Percentiles rank a stretch among this genome's conserved stretches.
phyloP scores from a whole-genome alignment of 2,329 filamentous ascomycete genomes.

The Cladorrhinum sp. region DNA sequence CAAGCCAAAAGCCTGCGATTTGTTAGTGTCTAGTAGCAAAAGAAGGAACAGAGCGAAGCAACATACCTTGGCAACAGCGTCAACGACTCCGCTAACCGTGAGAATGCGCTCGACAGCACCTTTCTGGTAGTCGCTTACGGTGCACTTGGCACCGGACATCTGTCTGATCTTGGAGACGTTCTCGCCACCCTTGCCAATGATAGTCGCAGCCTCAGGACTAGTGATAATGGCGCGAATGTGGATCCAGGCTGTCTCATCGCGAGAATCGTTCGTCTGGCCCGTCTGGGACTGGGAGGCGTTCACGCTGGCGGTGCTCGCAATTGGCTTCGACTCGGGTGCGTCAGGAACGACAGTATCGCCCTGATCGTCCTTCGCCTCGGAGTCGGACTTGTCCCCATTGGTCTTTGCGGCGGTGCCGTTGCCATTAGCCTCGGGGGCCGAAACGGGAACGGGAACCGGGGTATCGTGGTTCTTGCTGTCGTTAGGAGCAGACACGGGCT shows the following conservation, averaged over 20 bases:
- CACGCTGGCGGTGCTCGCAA: constrained; percentile 37
- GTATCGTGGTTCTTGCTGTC: constrained; percentile 16
- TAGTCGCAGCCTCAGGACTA: constrained; percentile 93
- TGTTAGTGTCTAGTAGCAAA: constrained; percentile 28
- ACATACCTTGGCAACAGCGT: constrained; percentile 87
- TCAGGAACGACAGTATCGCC: constrained; percentile 68
- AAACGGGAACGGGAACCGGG: constrained; percentile 29
- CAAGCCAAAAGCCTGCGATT: constrained; percentile 81
- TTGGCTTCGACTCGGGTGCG: constrained; percentile 54
- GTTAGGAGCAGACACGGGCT: constrained; percentile 39
- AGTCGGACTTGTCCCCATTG: constrained; percentile 49
- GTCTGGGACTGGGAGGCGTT: constrained; percentile 40
- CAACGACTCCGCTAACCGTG: constrained; percentile 93
- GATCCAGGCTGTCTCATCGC: constrained; percentile 95
- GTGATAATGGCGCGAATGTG: constrained; percentile 96
- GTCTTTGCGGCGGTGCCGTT: constrained; percentile 49
- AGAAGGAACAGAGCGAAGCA: not conserved
- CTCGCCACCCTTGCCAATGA: constrained; percentile 97
- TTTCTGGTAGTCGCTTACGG: constrained; percentile 96
- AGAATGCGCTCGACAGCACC: constrained; percentile 96
- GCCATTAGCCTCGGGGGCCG: constrained; percentile 47
- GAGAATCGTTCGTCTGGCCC: constrained; percentile 52
- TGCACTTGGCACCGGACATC: constrained; percentile 95
- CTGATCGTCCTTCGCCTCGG: constrained; percentile 55
- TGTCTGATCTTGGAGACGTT: constrained; percentile 97